These are phyloP conservation scores for Prunus yedoensis DNA, from an alignment of 331 rosid species.

Conservation along the genomic window DNA sequence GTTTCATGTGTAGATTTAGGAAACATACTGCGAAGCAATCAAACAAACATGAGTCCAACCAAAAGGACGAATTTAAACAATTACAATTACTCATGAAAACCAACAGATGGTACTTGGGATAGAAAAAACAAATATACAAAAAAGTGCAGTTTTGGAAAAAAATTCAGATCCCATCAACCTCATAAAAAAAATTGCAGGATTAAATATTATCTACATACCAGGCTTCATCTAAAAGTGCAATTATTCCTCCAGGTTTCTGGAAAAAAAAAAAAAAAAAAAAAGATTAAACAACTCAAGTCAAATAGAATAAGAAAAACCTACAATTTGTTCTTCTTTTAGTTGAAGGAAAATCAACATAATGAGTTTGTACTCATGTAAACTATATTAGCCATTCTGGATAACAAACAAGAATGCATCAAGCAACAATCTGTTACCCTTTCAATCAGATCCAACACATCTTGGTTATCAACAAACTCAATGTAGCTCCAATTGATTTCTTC, in stretches of 20 bases:
- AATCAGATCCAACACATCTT: slow-evolving; percentile 94
- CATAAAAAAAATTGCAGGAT: slow-evolving; percentile 14
- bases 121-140: neutral
- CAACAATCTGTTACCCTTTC: slow-evolving; percentile 65
- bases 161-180: slow-evolving; percentile 30
- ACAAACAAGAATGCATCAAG: slow-evolving; percentile 23
- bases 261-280: too few relatives aligned
- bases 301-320: slow-evolving; percentile 10
- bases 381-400: neutral
- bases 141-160: too few relatives aligned
- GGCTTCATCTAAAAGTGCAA: slow-evolving; percentile 97
- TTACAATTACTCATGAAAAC: slow-evolving; percentile 13
- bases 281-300: slow-evolving; percentile 25
- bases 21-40: slow-evolving; percentile 77
- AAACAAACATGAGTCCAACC: slow-evolving; percentile 38
- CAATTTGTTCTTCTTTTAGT: neutral
- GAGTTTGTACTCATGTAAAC: neutral
- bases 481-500: slow-evolving; percentile 96
- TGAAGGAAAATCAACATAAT: neutral
- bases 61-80: slow-evolving; percentile 26
- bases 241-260: slow-evolving; percentile 98
- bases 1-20: slow-evolving; percentile 99
- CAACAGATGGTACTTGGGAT: slow-evolving; percentile 17
- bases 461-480: slow-evolving; percentile 96
- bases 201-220: slow-evolving; percentile 57